phyloP scores from a whole-genome alignment of 2,329 filamentous ascomycete species.

The Eutypa lata region DNA sequence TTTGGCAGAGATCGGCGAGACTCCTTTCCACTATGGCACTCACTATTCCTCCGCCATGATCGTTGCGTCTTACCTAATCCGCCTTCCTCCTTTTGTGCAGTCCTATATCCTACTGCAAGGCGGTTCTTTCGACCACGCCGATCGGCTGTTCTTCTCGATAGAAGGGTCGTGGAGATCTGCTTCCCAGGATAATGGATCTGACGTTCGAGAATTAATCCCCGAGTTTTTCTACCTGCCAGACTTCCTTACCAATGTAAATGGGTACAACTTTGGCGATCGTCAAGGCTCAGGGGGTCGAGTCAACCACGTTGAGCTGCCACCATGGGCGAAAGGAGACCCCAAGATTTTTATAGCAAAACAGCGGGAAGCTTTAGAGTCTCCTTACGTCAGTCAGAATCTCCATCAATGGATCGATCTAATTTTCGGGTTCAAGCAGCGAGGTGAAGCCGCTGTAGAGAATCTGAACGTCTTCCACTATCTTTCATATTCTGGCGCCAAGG shows the following conservation, averaged over 20 bases:
- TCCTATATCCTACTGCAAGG: conserved; percentile 93
- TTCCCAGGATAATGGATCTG: conserved; percentile 84
- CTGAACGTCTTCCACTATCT: conserved; percentile 95
- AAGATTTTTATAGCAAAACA: conserved; percentile 95
- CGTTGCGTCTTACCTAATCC: conserved; percentile 92
- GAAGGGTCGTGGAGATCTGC: conserved; percentile 88
- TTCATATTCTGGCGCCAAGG: conserved; percentile 90
- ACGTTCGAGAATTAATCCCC: conserved; percentile 90
- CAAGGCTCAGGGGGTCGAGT: conserved; percentile 79
- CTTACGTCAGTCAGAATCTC: conserved; percentile 83
- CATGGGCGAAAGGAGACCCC: conserved; percentile 94
- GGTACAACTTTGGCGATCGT: conserved; percentile 86
- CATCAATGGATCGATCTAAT: conserved; percentile 96
- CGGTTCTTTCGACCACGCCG: conserved; percentile 94
- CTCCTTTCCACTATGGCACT: conserved; percentile 94
- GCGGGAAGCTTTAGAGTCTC: conserved; percentile 90
- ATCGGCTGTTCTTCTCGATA: conserved; percentile 91
- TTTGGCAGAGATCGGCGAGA: conserved; percentile 87
- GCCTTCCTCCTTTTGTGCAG: conserved; percentile 92
- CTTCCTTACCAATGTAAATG: conserved; percentile 90
- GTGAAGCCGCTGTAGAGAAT: conserved; percentile 85
- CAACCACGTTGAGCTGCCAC: conserved; percentile 83
- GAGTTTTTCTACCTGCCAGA: conserved; percentile 98
- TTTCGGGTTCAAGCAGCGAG: conserved; percentile 90
- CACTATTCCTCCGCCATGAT: conserved; percentile 99